Base-by-base conservation (phyloP, 805 yeast species). In the Pichia rugopelliculosa region DNA sequence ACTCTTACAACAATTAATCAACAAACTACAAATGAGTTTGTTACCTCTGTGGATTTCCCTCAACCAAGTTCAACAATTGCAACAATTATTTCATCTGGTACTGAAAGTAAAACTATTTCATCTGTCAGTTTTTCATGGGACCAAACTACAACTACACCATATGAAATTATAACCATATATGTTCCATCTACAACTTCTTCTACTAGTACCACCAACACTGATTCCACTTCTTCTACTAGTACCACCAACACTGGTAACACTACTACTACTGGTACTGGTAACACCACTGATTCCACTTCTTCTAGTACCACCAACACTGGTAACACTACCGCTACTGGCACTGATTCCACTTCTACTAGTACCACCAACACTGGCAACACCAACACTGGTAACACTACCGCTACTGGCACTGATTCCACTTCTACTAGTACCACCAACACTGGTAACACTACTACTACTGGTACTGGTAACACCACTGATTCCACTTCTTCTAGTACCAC, bases 51-150 rank as follows among this genome's bases (percentile, higher is more conserved):
- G 4, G 42, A 39, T n/a, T 39, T 24, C 24, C 42, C 42, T 25
- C 21, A 24, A 22, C 39, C 45, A 9, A 41, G 37, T 22, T 36
- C 48, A 6, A 33, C 43, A 5, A 41, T 38, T 17, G 43, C 39
- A 26, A 22, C 39, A 13, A 18, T 23, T 8, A 34, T 30, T 6
- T 33, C 33, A 23, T 25, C 18, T 13, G 21, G 44, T 30, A 17
- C 44, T 6, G n/a, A 3, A 11, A 25, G 23, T 24, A 24, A 15
- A 17, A 39, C 33, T 15, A 39, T 21, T 9, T 6, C 7, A 24
- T n/a, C n/a, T 39, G 33, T 17, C 10, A 39, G 42, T 39, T 39
- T 39, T 17, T n/a, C 22, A n/a, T 24, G 18, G 21, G 34, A 39
- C 20, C 6, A 6, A 6, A 13, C 42, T 13, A 39, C 42, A n/a